Evolutionary conservation across 371 early-diverging fungal species (phyloP).

Genomic region (Mortierella sp.): DNA sequence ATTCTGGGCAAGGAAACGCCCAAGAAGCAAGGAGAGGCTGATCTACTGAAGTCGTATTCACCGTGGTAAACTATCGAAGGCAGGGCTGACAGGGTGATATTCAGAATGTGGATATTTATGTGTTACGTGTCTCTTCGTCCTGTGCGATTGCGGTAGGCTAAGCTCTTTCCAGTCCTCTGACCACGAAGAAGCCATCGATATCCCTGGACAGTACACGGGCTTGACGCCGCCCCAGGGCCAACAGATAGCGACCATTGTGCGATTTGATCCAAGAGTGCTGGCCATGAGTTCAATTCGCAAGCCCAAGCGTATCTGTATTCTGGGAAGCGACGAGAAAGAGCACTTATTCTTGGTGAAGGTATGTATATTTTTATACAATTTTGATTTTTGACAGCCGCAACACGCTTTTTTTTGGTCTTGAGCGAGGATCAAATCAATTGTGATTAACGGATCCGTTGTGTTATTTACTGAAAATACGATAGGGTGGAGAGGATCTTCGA

Average conservation of each 20-base stretch:
- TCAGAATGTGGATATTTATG: too few relatives aligned
- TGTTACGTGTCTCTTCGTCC: too few relatives aligned
- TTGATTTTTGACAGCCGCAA: too few relatives aligned
- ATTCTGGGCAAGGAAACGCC: slow-evolving; percentile 54
- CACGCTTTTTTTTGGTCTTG: too few relatives aligned
- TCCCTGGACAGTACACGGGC: slow-evolving; percentile 83
- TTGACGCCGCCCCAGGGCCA: slow-evolving; percentile 59
- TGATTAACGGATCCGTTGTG: too few relatives aligned
- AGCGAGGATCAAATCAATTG: not conserved
- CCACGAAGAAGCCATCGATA: slow-evolving; percentile 64
- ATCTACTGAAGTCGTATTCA: slow-evolving; percentile 70
- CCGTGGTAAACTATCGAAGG: slow-evolving; percentile 71
- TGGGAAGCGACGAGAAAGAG: slow-evolving; percentile 78
- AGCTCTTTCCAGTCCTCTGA: slow-evolving; percentile 42
- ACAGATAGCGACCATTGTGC: slow-evolving; percentile 66
- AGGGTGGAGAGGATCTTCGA: slow-evolving; percentile 87
- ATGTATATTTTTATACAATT: not conserved
- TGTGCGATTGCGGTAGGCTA: slow-evolving; percentile 31
- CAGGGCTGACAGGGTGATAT: too few relatives aligned
- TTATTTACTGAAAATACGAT: not conserved
- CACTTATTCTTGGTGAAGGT: slow-evolving; percentile 80
- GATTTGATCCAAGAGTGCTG: slow-evolving; percentile 71
- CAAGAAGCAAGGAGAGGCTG: slow-evolving; percentile 42
- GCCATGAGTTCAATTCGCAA: slow-evolving; percentile 78
- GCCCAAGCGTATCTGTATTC: slow-evolving; percentile 77